A percentile compares a stretch with the other conserved stretches of the same genome.
Conservation (phyloP, 2,329 filamentous ascomycete genomes). For the Graphilbum ipis-grandicollis region DNA sequence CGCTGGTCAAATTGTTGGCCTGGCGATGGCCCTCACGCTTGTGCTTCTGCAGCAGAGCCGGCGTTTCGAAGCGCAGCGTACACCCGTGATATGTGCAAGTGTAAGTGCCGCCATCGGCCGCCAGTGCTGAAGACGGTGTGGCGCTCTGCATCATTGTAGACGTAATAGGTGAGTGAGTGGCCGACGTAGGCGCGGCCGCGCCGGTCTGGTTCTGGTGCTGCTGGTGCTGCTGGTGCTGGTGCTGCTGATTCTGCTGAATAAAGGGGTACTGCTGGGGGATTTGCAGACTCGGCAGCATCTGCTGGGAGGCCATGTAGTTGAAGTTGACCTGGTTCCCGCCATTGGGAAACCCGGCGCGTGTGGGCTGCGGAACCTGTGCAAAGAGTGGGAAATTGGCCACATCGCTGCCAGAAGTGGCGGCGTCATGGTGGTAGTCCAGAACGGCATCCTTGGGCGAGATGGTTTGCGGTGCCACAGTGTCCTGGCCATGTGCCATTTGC, state of each 20-base stretch:
- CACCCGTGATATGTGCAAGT: slow-evolving; percentile 94
- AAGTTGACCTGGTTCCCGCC: neutral
- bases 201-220: no score
- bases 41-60: slow-evolving; percentile 77
- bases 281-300: slow-evolving; percentile 19
- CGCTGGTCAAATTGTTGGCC: slow-evolving; percentile 33
- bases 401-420: slow-evolving; percentile 22
- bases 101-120: slow-evolving; percentile 73
- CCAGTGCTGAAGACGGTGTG: slow-evolving; percentile 10
- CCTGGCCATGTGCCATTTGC: slow-evolving; percentile 21
- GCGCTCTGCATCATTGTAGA: neutral
- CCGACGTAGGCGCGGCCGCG: slow-evolving; percentile 1
- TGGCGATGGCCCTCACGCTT: slow-evolving; percentile 86
- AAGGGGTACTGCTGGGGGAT: slow-evolving; percentile 36
- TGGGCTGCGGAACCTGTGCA: slow-evolving; percentile 3
- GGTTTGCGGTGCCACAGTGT: slow-evolving; percentile 49
- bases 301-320: neutral
- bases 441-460: slow-evolving; percentile 91
- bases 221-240: slow-evolving; percentile 1
- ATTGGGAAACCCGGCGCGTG: neutral
- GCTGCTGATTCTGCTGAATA: slow-evolving; percentile 19
- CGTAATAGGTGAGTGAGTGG: slow-evolving; percentile 3
- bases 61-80: slow-evolving; percentile 72
- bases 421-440: slow-evolving; percentile 70
- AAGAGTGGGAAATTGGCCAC: slow-evolving; percentile 53